Base-by-base conservation (phyloP, 129 eudicot species). In the Flaveria linearis region DNA sequence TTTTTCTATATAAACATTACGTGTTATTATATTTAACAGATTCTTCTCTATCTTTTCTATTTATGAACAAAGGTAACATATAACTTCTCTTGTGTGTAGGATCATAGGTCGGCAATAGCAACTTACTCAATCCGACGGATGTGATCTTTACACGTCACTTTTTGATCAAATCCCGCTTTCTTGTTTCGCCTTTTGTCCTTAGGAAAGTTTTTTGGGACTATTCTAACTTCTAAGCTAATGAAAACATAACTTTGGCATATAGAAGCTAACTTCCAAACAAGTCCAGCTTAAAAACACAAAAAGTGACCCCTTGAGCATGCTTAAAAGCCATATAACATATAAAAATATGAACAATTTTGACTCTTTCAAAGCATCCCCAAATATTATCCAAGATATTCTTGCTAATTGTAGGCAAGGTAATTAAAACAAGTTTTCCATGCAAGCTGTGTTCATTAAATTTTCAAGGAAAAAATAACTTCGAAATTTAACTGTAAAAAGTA, bases 311-410 rank as follows among this genome's bases (percentile, higher is more conserved):
- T 82, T 82, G 76, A 82, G 70, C 82, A 77, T 73, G 61, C 64
- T 66, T 80, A 68, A 86, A 82, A 70, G 88, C 77, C 90, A 77
- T 71, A 22, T 71, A 52, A 18, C 22, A 56, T 66, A 25, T 74
- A 30, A 68, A 68, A 52, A 74, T 62, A 62, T 50, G 4, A 12
- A 52, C 26, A 71, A n/a, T 17, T 15, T 73, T 49, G 66, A 76
- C 76, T 64, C 57, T 42, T 45, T 72, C 74, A 72, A 63, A 72
- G 60, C 83, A 72, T 72, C 75, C 68, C 67, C 8, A 33, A 51
- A 3, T 52, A 39, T 53, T 52, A 57, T 18, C 71, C 50, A 66
- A 51, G 1, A 72, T 72, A 56, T 41, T 41, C 11, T 18, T n/a
- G 23, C n/a, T 36, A 33, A 20, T 50, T 36, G 43, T 15, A 10